A percentile compares a stretch with the other conserved stretches of the same genome.
phyloP scores from a whole-genome alignment of 1,284 basidiomycete species.

The Gomphus bonarii region DNA sequence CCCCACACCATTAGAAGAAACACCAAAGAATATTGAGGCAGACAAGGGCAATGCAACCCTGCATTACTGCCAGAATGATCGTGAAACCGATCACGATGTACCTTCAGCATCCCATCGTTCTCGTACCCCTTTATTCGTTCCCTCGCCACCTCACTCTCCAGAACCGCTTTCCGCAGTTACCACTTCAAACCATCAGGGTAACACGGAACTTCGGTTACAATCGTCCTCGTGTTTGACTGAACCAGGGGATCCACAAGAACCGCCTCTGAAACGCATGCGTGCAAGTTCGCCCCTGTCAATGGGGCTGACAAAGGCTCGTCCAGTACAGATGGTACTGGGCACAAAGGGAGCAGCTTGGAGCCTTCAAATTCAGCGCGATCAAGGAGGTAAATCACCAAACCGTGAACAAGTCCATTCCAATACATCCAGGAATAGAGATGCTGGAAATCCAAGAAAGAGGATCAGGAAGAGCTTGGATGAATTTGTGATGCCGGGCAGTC shows the following conservation, averaged over 20 bases:
- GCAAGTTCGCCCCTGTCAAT: not conserved
- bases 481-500: slow-evolving; percentile 44
- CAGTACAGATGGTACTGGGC: slow-evolving; percentile 35
- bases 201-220: not conserved
- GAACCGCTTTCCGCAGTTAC: not conserved
- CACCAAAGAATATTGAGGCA: not conserved
- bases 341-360: slow-evolving; percentile 39
- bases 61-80: not conserved
- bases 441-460: slow-evolving; percentile 19
- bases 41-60: not conserved
- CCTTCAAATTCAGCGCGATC: slow-evolving; percentile 18
- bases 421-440: slow-evolving; percentile 12
- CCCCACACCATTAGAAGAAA: not conserved
- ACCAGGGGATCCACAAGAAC: slow-evolving; percentile 11
- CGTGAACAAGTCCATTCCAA: slow-evolving; percentile 12
- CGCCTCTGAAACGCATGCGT: not conserved
- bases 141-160: not conserved
- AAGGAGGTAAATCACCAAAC: slow-evolving; percentile 15
- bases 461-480: slow-evolving; percentile 37
- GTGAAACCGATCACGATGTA: not conserved
- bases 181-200: not conserved
- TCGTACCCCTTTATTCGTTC: not conserved
- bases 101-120: not conserved
- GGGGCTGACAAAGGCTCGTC: slow-evolving; percentile 8
- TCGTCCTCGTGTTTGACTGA: not conserved